A percentile compares a stretch with the other conserved stretches of the same genome.
These are phyloP conservation scores for Lactifluus rugatus DNA, from an alignment of 768 basidiomycete genomes.

Conservation along the genomic window DNA sequence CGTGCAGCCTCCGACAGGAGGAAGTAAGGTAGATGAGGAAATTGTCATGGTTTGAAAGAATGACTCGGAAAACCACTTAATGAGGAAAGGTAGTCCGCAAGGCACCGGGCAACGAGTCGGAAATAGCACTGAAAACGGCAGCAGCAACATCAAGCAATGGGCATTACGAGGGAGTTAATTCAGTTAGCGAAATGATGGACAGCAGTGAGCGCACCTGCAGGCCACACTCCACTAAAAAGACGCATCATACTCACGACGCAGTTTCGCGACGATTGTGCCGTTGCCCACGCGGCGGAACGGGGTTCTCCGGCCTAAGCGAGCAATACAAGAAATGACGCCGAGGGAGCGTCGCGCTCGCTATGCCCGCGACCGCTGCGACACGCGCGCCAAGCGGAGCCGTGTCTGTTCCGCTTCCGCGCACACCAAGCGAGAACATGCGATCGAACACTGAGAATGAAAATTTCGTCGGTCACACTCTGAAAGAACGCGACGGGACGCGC, in stretches of 20 bases:
- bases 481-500: neutral
- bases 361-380: constrained; percentile 54
- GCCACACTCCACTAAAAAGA: neutral
- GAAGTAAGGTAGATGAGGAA: neutral
- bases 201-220: neutral
- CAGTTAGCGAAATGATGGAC: neutral
- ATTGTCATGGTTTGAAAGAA: neutral
- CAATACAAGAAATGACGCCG: constrained; percentile 82
- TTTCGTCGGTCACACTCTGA: neutral
- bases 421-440: constrained; percentile 81
- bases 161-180: neutral
- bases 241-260: neutral
- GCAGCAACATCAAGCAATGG: neutral
- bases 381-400: constrained; percentile 51
- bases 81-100: too few species aligned
- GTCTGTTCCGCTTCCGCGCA: constrained; percentile 67
- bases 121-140: too few species aligned
- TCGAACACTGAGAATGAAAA: constrained; percentile 59
- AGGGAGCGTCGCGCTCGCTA: constrained; percentile 47
- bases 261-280: constrained; percentile 9
- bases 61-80: too few species aligned
- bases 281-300: constrained; percentile 24
- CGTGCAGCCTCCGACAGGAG: neutral
- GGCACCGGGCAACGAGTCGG: too few species aligned
- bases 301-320: constrained; percentile 53